Evolutionary conservation across 2,329 filamentous ascomycete genomes (phyloP), one percentile per base, ranked within the genome.

Genomic region (Celoporthe dispersa): DNA sequence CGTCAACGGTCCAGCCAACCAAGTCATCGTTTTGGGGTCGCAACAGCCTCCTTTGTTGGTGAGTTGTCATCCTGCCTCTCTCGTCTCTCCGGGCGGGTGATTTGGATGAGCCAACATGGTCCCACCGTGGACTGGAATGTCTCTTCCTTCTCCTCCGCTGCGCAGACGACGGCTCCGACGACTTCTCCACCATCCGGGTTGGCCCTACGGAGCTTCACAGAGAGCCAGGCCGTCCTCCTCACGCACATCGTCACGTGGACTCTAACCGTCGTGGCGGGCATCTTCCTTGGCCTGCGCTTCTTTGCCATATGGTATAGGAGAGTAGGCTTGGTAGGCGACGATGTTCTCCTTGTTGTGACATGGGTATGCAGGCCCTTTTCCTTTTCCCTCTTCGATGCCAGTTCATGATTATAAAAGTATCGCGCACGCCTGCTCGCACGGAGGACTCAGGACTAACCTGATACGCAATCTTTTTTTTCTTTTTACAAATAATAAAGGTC

Each of bases 171-270:
- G 31, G 37, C 37, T 5, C 7, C 51, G 19, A n/a, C 44, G 3
- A 48, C 44, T 48, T n/a, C n/a, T n/a, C n/a, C n/a, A n/a, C 48
- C 51, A 5, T 37, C 35, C 22, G 35, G 55, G 35, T 14, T 31
- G 33, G 39, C n/a, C 22, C 28, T 51, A 2, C 25, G 59, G 22
- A 37, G 35, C 59, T 60, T 70, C 31, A 51, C 64, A 11, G 44
- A 33, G 25, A 60, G 67, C 28, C 44, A 70, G 59, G 37, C 25
- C 60, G 44, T 70, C 4, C 59, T 70, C 28, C 62, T 70, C 41
- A 64, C 68, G 11, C 64, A 70, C 60, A n/a, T 70, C 57, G 65
- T 70, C 9, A 65, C 67, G 60, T 70, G 68, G 68, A 31, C 60
- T 3, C 60, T 70, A 0, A 25, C 44, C 3, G 31, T 68, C 6